Conservation (phyloP, 2,329 filamentous ascomycete species). For the Metarhizium humberi region DNA sequence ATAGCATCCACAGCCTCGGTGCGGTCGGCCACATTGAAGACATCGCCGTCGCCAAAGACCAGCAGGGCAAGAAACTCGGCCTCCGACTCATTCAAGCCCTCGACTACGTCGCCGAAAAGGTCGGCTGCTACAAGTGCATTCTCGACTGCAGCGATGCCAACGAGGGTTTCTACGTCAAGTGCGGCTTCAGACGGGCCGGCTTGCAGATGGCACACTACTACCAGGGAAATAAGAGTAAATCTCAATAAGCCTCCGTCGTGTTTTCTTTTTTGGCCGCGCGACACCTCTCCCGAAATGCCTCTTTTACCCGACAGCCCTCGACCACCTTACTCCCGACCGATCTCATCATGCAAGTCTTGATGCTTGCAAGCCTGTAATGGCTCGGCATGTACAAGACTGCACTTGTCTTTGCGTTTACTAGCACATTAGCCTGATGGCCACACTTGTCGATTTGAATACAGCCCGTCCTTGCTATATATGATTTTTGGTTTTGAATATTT, state of each 20-base stretch:
- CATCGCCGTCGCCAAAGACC: constrained; percentile 87
- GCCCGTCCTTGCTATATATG: not conserved
- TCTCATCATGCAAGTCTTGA: not conserved
- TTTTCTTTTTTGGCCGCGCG: constrained; percentile 8
- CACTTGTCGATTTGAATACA: not conserved
- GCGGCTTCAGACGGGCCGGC: constrained; percentile 84
- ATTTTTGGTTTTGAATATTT: not conserved
- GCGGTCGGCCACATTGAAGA: constrained; percentile 95
- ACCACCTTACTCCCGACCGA: not conserved
- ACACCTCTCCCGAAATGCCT: not conserved
- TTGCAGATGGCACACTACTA: constrained; percentile 98
- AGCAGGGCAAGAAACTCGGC: constrained; percentile 96
- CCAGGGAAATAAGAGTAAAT: constrained; percentile 45
- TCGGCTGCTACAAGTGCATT: constrained; percentile 96
- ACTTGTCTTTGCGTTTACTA: not conserved
- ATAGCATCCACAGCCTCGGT: constrained; percentile 69
- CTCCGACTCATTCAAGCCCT: constrained; percentile 88
- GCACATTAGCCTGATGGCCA: not conserved
- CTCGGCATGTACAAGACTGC: not conserved
- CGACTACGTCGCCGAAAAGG: constrained; percentile 76
- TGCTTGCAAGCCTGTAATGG: not conserved
- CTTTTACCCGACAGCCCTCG: not conserved
- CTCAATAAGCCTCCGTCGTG: constrained; percentile 12
- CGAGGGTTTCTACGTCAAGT: constrained; percentile 97
- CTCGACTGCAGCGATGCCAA: constrained; percentile 94